Evolutionary conservation across 2,329 filamentous ascomycete genomes (phyloP).

Genomic region (Fusarium phyllophilum): DNA sequence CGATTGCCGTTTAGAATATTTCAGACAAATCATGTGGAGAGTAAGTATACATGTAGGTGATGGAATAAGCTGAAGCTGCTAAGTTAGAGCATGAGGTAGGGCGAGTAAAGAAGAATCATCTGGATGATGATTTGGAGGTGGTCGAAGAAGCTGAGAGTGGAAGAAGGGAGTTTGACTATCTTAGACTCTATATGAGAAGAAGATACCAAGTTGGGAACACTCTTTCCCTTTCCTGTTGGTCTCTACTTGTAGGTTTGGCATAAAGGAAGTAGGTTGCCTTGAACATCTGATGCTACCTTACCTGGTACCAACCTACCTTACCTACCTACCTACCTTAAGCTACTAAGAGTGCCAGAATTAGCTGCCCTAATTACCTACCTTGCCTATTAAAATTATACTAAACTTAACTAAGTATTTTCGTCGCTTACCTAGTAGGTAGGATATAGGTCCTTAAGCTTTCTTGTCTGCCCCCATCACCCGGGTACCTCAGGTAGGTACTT

Average conservation of each 20-base stretch:
- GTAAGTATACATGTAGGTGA: constrained; percentile 8
- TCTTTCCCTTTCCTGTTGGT: not conserved
- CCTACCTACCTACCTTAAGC: not conserved
- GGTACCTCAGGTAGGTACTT: not conserved
- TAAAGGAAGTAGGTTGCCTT: not conserved
- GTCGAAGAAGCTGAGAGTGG: not conserved
- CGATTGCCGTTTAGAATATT: not conserved
- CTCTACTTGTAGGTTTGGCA: not conserved
- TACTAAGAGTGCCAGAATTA: not conserved
- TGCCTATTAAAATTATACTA: not conserved
- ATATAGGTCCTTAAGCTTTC: not conserved
- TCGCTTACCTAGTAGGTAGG: not conserved
- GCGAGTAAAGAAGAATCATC: not conserved
- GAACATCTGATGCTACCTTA: not conserved
- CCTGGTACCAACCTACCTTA: not conserved
- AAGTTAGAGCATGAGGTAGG: constrained; percentile 4
- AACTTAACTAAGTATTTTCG: not conserved
- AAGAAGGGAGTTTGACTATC: not conserved
- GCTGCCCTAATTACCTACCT: not conserved
- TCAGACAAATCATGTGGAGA: not conserved
- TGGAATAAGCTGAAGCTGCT: not conserved
- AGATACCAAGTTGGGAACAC: not conserved
- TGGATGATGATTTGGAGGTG: not conserved
- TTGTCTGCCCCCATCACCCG: no score
- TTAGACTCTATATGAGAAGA: no score